Evolutionary conservation across 768 basidiomycete genomes (phyloP), one percentile per base, ranked within the genome.

Genomic region (Glaciozyma martinii): DNA sequence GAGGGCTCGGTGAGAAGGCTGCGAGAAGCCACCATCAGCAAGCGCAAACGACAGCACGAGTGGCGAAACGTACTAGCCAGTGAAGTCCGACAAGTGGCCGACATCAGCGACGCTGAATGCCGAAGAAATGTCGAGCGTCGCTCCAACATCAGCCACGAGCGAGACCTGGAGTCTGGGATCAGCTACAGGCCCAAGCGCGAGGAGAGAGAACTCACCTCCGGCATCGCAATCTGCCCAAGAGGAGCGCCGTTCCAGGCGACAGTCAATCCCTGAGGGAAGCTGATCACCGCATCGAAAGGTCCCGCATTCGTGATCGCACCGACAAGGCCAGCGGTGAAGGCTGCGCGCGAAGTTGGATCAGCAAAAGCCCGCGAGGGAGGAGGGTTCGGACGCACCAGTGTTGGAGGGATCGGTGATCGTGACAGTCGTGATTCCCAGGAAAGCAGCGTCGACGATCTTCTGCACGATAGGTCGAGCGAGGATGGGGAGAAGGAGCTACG

Each of bases 381-480:
- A n/a, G 32, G 47, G 15, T 29, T 6, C 2, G 37, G 29, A 30
- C 62, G 10, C 7, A 53, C 62, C 37, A 1, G 46, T 60, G 46
- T 66, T 60, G 0, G 47, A 15, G 2, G 86, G 82, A 66, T 85
- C 74, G 23, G 78, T 79, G 74, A 88, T 88, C 49, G 86, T 70
- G 15, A 88, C 82, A 0, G 78, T 83, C 53, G 82, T 79, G 59
- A 88, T 77, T 23, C 84, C 85, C 67, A 88, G 74, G 12, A 78
- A 74, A 23, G 85, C 81, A 23, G 79, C 82, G 8, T 80, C 78
- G 49, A 88, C 85, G 62, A 88, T 80, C 66, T 82, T 83, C 74
- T 88, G 85, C 8, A 88, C 86, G 61, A 89, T 87, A 6, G 87
- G 87, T 59, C 82, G 79, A 0, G 87, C 87, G 63, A 89, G 80